Base-by-base conservation (phyloP, 805 yeast genomes). In the Wickerhamomyces bovis region DNA sequence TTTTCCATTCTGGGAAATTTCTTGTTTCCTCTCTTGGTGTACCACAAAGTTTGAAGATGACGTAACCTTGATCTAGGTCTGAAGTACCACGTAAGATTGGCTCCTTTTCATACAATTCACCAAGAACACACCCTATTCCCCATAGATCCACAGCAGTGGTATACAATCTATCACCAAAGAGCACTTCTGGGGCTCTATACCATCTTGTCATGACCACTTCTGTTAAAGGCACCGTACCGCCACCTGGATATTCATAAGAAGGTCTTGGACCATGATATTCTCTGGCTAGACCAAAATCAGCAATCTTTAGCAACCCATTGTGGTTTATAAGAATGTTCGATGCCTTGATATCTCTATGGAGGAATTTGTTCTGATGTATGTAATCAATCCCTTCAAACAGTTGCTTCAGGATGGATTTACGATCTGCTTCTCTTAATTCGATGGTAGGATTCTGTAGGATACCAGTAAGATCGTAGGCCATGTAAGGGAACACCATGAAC, bases 81-180 rank as follows among this genome's bases (percentile, higher is more conserved):
- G 94, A 77, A 39, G 76, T 70, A 0, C 99, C 99, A 38, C 83
- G 89, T 42, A 94, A 64, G 15, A 94, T 84, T 1, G 99, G 99
- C 54, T 77, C 80, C 51, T 80, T 77, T 28, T 79, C 80, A 66
- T 85, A 92, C 60, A 90, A 73, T 66, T 94, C 99, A 0, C 89
- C 99, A 61, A 94, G 83, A 0, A 94, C 92, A 67, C 99, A 94
- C 1, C 98, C 98, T 19, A 88, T 77, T 0, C 98, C 97, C 99
- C 99, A 94, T 68, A 94, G 77, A 66, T 94, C 99, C 12, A 92
- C 92, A 0, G 98, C 95, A 0, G 97, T 86, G 2, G 97, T 89
- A 63, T 92, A 92, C 49, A 76, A 71, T 55, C 85, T 74, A 54
- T 89, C 95, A 4, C 97, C 97, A 44, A 94, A 67, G 15, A 94